Percentiles rank a stretch among this genome's conserved stretches.
phyloP scores from a whole-genome alignment of 2,329 filamentous ascomycete genomes.

The Sarocladium kiliense region DNA sequence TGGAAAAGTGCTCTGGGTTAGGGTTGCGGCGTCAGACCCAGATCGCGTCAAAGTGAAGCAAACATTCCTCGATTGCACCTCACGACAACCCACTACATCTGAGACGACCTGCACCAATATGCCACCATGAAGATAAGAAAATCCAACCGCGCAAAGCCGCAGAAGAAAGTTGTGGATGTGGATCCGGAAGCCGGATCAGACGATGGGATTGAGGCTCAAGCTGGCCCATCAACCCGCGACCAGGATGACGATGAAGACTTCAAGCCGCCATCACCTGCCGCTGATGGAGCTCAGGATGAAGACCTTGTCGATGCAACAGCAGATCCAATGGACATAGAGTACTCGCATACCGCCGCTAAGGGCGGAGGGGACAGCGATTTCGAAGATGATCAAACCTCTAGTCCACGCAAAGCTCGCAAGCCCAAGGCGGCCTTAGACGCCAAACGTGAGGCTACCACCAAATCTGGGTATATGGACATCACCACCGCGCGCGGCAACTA shows the following conservation, averaged over 20 bases:
- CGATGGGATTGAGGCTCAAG: neutral
- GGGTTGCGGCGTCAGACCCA: neutral
- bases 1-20: neutral
- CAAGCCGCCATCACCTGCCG: neutral
- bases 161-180: neutral
- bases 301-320: neutral
- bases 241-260: slow-evolving; percentile 3
- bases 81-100: neutral
- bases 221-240: neutral
- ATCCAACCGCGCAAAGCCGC: neutral
- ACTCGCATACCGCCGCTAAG: neutral
- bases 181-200: neutral
- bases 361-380: neutral
- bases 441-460: neutral
- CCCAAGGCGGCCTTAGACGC: neutral
- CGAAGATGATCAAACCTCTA: neutral
- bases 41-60: neutral
- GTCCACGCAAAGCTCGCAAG: neutral
- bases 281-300: neutral
- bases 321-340: neutral
- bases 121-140: slow-evolving; percentile 1
- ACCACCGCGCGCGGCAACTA: neutral
- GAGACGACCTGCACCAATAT: neutral
- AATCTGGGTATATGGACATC: slow-evolving; percentile 2
- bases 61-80: neutral